phyloP scores from a whole-genome alignment of 441 rosid species.

The Corymbia citriodora region DNA sequence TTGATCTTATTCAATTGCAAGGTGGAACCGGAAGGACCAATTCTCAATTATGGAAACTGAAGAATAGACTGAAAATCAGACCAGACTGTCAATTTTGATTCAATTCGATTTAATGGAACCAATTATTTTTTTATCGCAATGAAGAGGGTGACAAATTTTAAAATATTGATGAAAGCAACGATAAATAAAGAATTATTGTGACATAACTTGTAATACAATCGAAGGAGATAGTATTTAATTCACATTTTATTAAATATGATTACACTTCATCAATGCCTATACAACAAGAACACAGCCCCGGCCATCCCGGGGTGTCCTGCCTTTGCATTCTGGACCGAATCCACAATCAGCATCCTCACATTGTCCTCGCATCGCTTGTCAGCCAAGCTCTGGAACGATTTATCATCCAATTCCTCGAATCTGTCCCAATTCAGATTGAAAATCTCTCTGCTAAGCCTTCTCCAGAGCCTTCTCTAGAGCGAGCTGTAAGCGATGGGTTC shows the following conservation, averaged over 20 bases:
- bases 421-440: not conserved
- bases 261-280: constrained; percentile 19
- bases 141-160: too few species aligned
- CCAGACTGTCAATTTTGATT: too few species aligned
- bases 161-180: too few species aligned
- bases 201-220: too few species aligned
- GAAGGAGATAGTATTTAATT: too few species aligned
- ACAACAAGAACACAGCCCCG: constrained; percentile 13
- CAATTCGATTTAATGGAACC: too few species aligned
- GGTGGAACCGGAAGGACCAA: too few species aligned
- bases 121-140: too few species aligned
- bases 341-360: constrained; percentile 24
- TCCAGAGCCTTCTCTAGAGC: constrained; percentile 1
- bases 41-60: too few species aligned
- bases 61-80: too few species aligned
- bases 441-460: not conserved
- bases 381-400: constrained; percentile 13
- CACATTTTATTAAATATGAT: not conserved
- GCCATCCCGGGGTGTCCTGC: constrained; percentile 31
- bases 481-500: not conserved
- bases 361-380: constrained; percentile 29
- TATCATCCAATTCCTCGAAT: constrained; percentile 8
- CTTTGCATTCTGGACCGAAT: constrained; percentile 22
- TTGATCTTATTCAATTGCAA: too few species aligned
- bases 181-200: too few species aligned